phyloP scores from a whole-genome alignment of 2,329 filamentous ascomycete species.

The Aspergillus terreus region DNA sequence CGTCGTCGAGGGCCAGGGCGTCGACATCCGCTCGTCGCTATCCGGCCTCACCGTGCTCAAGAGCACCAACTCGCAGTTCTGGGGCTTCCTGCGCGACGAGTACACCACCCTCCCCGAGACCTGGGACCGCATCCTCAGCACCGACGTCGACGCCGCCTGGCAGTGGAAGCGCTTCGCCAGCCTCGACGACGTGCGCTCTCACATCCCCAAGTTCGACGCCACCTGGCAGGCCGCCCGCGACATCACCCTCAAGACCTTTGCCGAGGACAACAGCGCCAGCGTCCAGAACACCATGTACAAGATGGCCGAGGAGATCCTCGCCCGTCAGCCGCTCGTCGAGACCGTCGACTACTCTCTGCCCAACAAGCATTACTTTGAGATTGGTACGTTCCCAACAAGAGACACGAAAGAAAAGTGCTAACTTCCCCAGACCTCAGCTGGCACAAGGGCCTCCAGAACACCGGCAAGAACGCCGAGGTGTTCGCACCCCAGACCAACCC shows the following conservation, averaged over 20 bases:
- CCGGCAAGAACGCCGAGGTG: conserved; percentile 90
- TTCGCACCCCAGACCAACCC: conserved; percentile 90
- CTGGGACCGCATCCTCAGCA: conserved; percentile 93
- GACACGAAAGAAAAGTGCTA: background rate
- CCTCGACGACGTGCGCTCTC: conserved; percentile 63
- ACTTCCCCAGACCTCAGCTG: conserved; percentile 73
- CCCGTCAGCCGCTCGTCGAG: conserved; percentile 66
- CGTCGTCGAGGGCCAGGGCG: conserved; percentile 63
- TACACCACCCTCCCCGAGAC: conserved; percentile 87
- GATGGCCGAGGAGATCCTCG: conserved; percentile 87
- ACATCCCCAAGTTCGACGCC: conserved; percentile 66
- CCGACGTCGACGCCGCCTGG: conserved; percentile 85
- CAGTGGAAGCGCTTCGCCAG: conserved; percentile 70
- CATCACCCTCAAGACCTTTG: conserved; percentile 90
- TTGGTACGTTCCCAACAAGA: conserved; percentile 52
- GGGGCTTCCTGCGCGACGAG: conserved; percentile 88
- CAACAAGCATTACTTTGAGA: conserved; percentile 99
- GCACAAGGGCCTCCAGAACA: conserved; percentile 95
- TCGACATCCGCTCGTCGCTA: conserved; percentile 74
- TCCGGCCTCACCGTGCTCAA: conserved; percentile 84
- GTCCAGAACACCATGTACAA: conserved; percentile 99
- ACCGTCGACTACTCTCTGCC: conserved; percentile 79
- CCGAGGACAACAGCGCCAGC: conserved; percentile 82
- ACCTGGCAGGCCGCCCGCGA: conserved; percentile 74
- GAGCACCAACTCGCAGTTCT: conserved; percentile 93